A percentile compares a stretch with the other conserved stretches of the same genome.
These are phyloP conservation scores for Metschnikowia noctiluminum DNA, from an alignment of 805 yeast species.

Conservation along the genomic window DNA sequence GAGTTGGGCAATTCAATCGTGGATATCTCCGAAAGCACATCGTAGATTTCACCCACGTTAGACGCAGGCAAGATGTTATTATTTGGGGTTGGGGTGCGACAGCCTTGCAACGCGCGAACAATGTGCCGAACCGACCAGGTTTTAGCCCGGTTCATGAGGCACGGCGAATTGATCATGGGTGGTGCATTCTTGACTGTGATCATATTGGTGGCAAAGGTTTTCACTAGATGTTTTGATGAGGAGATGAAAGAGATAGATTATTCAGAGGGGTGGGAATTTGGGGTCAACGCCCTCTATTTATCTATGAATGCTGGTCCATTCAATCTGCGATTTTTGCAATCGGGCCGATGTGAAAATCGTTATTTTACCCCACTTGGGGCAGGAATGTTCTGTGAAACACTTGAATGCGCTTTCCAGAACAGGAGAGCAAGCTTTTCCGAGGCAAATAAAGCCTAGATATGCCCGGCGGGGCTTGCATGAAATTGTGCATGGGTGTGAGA, in stretches of 20 bases:
- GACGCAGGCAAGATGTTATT: slow-evolving; percentile 2
- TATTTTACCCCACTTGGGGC: no score
- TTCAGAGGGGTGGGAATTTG: neutral
- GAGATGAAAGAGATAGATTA: neutral
- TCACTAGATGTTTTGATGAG: neutral
- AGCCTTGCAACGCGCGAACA: neutral
- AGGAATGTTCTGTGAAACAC: no score
- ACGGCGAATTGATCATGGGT: neutral
- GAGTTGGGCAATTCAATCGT: neutral
- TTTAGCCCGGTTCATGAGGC: neutral
- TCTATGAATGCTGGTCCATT: no score
- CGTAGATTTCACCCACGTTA: neutral
- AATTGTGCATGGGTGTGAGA: no score
- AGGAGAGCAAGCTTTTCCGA: no score
- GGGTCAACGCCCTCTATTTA: no score
- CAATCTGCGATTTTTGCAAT: no score
- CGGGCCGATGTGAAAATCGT: no score
- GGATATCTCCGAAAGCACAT: neutral
- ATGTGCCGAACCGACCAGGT: neutral
- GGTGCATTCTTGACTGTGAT: neutral
- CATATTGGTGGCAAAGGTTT: neutral
- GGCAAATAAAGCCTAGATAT: no score
- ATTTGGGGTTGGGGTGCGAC: slow-evolving; percentile 1
- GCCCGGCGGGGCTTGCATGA: no score
- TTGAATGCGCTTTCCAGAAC: no score